Conservation (phyloP, 108 stramenopile genomes). For the Pseudonitzschia delicatissima region DNA sequence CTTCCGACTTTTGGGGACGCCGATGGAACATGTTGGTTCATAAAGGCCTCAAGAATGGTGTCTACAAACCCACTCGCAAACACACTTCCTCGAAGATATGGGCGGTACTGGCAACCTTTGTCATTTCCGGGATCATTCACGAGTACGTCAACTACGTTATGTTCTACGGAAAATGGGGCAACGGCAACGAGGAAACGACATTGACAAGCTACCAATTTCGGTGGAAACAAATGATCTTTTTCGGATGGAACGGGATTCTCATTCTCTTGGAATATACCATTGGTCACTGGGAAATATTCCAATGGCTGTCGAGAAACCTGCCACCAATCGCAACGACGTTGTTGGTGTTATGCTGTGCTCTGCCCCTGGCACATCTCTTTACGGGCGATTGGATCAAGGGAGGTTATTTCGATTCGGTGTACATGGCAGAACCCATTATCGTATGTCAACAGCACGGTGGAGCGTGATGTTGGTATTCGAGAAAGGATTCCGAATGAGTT, state of each 20-base stretch:
- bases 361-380: constrained; percentile 26
- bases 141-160: constrained; percentile 40
- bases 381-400: constrained; percentile 9
- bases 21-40: constrained; percentile 74
- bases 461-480: too few relatives aligned
- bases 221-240: constrained; percentile 24
- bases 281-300: constrained; percentile 1
- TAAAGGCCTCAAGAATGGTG: constrained; percentile 58
- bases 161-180: not conserved
- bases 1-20: constrained; percentile 73
- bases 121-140: constrained; percentile 67
- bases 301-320: not conserved
- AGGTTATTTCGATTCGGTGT: constrained; percentile 14
- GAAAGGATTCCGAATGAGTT: too few relatives aligned
- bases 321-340: constrained; percentile 7
- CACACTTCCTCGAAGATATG: constrained; percentile 15
- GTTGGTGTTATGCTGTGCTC: constrained; percentile 5
- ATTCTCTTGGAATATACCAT: constrained; percentile 19
- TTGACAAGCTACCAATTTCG: not conserved
- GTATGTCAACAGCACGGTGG: too few relatives aligned
- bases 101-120: constrained; percentile 54
- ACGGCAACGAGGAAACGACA: not conserved
- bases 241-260: constrained; percentile 19
- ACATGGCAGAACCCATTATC: not conserved
- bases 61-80: constrained; percentile 60